A percentile compares a stretch with the other conserved stretches of the same genome.
Evolutionary conservation across 345 rosid species (phyloP).

Genomic region (Euphorbia pulcherrima): DNA sequence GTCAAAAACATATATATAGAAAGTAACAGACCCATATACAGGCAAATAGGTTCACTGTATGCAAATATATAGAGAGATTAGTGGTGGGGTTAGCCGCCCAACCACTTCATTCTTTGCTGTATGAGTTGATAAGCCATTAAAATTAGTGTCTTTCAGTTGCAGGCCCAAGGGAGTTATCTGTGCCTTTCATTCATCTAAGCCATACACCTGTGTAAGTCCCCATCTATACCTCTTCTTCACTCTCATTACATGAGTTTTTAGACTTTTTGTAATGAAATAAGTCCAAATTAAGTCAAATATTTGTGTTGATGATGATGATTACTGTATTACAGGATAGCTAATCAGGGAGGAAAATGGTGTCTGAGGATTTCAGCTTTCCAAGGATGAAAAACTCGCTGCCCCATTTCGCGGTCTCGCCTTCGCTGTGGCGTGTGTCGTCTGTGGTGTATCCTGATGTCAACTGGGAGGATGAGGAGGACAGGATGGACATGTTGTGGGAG

Average conservation of each 20-base stretch:
- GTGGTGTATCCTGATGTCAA: constrained; percentile 23
- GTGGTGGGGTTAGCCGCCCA: not conserved
- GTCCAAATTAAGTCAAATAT: not conserved
- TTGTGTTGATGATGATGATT: no score
- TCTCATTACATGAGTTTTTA: no score
- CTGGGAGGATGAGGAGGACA: constrained; percentile 14
- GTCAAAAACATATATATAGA: not conserved
- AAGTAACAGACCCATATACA: not conserved
- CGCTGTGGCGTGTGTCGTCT: constrained; percentile 39
- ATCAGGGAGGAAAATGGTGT: constrained; percentile 12
- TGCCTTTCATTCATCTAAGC: constrained; percentile 21
- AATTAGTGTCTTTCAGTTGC: not conserved
- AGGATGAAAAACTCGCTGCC: constrained; percentile 22
- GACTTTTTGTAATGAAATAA: not conserved
- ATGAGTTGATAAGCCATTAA: no score
- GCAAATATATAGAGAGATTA: no score
- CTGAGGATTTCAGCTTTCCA: constrained; percentile 43
- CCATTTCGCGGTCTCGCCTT: constrained; percentile 25
- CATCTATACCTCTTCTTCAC: not conserved
- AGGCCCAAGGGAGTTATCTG: constrained; percentile 7
- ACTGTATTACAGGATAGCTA: not conserved
- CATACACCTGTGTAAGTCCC: not conserved
- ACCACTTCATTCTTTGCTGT: not conserved
- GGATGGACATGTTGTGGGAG: constrained; percentile 46
- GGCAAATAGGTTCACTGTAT: no score